Evolutionary conservation across 2,329 filamentous ascomycete genomes (phyloP).

Genomic region (Periconia sp.): DNA sequence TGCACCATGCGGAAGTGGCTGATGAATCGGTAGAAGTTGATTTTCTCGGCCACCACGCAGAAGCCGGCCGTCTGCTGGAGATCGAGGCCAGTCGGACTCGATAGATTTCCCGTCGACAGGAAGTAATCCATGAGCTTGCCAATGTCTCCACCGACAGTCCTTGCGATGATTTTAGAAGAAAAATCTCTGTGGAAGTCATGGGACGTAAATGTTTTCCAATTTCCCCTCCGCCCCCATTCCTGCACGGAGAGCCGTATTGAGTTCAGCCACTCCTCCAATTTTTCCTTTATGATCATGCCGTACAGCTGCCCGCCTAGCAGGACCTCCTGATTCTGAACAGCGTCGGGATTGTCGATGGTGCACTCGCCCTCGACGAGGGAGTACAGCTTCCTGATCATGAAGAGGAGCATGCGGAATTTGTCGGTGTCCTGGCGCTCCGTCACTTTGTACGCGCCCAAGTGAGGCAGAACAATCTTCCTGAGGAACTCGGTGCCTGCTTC

Average conservation of each 20-base stretch:
- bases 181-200: conserved; percentile 80
- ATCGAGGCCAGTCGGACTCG: conserved; percentile 90
- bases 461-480: conserved; percentile 86
- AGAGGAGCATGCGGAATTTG: conserved; percentile 92
- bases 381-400: conserved; percentile 97
- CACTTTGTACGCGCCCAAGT: conserved; percentile 85
- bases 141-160: conserved; percentile 80
- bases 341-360: conserved; percentile 92
- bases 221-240: conserved; percentile 62
- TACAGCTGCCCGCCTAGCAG: conserved; percentile 92
- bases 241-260: conserved; percentile 61
- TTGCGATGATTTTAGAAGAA: conserved; percentile 74
- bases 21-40: conserved; percentile 98
- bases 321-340: conserved; percentile 94
- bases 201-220: conserved; percentile 70
- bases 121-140: conserved; percentile 92
- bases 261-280: conserved; percentile 86
- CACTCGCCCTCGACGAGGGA: conserved; percentile 91
- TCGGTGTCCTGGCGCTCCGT: conserved; percentile 84
- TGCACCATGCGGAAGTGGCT: conserved; percentile 99
- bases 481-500: conserved; percentile 92
- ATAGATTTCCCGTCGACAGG: conserved; percentile 90
- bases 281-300: conserved; percentile 93
- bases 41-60: conserved; percentile 96
- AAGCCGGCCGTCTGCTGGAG: conserved; percentile 94